Evolutionary conservation across 2,329 filamentous ascomycete species (phyloP).

Genomic region (Bretziella fagacearum): DNA sequence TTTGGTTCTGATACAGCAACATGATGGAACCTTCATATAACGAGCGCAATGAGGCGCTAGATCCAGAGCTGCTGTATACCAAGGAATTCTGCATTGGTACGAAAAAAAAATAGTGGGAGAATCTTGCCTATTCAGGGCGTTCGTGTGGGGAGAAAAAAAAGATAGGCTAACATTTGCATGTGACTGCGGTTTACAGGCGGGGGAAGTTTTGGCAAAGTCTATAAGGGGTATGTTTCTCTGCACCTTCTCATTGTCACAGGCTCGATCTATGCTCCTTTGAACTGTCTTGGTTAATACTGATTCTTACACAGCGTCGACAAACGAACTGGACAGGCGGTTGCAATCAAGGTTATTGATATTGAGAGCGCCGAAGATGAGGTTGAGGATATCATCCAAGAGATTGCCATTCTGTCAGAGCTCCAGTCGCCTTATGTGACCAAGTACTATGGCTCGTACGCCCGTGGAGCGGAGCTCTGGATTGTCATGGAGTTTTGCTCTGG

Average conservation of each 20-base stretch:
- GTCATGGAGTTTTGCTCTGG: constrained; percentile 99
- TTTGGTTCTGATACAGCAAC: constrained; percentile 16
- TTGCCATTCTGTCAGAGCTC: constrained; percentile 88
- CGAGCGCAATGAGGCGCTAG: constrained; percentile 40
- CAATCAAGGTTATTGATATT: constrained; percentile 97
- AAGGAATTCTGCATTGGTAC: constrained; percentile 79
- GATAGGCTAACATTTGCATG: constrained; percentile 10
- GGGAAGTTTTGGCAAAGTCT: constrained; percentile 96
- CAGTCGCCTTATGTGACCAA: constrained; percentile 94
- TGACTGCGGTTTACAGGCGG: constrained; percentile 47
- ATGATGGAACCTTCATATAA: constrained; percentile 35
- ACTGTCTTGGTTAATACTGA: too few relatives aligned
- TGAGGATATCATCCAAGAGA: constrained; percentile 98
- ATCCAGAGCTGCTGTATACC: constrained; percentile 83
- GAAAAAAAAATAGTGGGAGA: background rate
- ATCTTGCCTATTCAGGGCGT: background rate
- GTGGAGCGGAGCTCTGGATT: constrained; percentile 94
- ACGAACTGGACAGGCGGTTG: constrained; percentile 78
- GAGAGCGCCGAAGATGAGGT: constrained; percentile 98
- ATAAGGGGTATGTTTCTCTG: constrained; percentile 58
- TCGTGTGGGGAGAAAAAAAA: too few relatives aligned
- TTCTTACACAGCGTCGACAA: constrained; percentile 65
- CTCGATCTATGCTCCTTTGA: background rate
- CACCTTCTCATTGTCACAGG: background rate
- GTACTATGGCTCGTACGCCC: constrained; percentile 93